These are phyloP conservation scores for Monilinia vaccinii-corymbosi DNA, from an alignment of 2,329 filamentous ascomycete species.

Conservation along the genomic window DNA sequence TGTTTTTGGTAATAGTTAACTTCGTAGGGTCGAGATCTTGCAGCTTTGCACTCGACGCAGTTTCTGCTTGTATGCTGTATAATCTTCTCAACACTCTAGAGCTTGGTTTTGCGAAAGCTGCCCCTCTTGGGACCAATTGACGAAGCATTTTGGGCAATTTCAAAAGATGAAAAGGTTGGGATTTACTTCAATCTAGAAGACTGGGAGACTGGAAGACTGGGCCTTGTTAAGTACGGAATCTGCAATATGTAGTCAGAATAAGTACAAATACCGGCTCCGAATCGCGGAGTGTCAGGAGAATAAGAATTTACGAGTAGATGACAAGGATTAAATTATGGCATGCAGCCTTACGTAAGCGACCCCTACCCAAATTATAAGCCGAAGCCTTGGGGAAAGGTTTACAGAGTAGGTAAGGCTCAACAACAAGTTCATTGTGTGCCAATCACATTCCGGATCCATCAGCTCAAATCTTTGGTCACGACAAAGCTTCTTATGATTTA, in stretches of 20 bases:
- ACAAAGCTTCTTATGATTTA: background rate
- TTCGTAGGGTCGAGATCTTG: constrained; percentile 68
- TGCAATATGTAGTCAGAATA: constrained; percentile 2
- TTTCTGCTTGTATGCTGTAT: constrained; percentile 42
- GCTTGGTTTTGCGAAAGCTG: constrained; percentile 29
- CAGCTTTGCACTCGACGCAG: constrained; percentile 35
- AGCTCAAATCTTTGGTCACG: background rate
- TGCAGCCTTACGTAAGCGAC: constrained; percentile 1
- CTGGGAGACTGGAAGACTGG: background rate
- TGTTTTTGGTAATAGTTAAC: constrained; percentile 66
- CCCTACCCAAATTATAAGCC: background rate
- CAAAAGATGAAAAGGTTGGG: background rate
- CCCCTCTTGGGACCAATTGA: constrained; percentile 36
- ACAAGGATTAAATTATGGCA: background rate
- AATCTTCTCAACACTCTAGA: constrained; percentile 30
- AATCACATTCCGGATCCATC: no score
- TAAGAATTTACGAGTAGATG: no score
- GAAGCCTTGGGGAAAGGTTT: no score
- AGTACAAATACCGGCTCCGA: constrained; percentile 4
- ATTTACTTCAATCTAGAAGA: background rate
- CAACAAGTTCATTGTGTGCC: no score
- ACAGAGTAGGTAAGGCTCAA: constrained; percentile 1
- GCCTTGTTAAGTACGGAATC: no score
- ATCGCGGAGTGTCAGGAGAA: background rate
- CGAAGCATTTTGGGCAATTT: constrained; percentile 36